Percentiles rank a stretch among this genome's conserved stretches.
These are phyloP conservation scores for Peronospora destructor DNA, from an alignment of 352 stramenopile species.

Conservation along the genomic window DNA sequence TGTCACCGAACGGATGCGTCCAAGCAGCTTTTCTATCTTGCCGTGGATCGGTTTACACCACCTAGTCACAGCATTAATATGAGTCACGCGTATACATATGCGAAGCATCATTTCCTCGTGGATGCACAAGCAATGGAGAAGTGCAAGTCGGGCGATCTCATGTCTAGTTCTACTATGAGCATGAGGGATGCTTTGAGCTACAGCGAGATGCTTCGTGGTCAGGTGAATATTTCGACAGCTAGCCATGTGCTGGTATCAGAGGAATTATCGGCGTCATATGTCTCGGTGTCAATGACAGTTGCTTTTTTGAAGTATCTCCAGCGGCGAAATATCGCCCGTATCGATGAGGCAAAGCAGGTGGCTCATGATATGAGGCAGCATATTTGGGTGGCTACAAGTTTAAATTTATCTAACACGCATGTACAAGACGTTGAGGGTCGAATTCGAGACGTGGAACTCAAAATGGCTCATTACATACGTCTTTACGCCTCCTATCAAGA, in stretches of 20 bases:
- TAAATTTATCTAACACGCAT: slow-evolving; percentile 10
- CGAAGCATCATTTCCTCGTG: slow-evolving; percentile 72
- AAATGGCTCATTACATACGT: slow-evolving; percentile 55
- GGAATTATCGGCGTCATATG: slow-evolving; percentile 74
- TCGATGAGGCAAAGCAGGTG: slow-evolving; percentile 46
- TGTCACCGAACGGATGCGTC: slow-evolving; percentile 39
- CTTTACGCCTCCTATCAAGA: slow-evolving; percentile 56
- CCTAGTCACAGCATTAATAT: slow-evolving; percentile 58
- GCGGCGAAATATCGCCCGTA: slow-evolving; percentile 51
- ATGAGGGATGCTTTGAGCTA: slow-evolving; percentile 40
- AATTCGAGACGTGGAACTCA: slow-evolving; percentile 42
- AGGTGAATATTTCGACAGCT: slow-evolving; percentile 40
- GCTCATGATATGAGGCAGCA: slow-evolving; percentile 56
- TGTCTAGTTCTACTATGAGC: slow-evolving; percentile 27
- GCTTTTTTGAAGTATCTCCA: slow-evolving; percentile 75
- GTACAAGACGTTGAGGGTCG: slow-evolving; percentile 32
- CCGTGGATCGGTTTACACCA: slow-evolving; percentile 60
- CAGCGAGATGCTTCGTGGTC: slow-evolving; percentile 52
- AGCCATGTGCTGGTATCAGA: slow-evolving; percentile 77
- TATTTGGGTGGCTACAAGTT: slow-evolving; percentile 22
- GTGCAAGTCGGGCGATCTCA: slow-evolving; percentile 31
- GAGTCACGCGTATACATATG: slow-evolving; percentile 73
- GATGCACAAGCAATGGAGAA: slow-evolving; percentile 61
- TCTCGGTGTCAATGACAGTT: slow-evolving; percentile 74
- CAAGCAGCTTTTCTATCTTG: slow-evolving; percentile 66